phyloP scores from a whole-genome alignment of 2,329 filamentous ascomycete species.

The Graphilbum fragrans region DNA sequence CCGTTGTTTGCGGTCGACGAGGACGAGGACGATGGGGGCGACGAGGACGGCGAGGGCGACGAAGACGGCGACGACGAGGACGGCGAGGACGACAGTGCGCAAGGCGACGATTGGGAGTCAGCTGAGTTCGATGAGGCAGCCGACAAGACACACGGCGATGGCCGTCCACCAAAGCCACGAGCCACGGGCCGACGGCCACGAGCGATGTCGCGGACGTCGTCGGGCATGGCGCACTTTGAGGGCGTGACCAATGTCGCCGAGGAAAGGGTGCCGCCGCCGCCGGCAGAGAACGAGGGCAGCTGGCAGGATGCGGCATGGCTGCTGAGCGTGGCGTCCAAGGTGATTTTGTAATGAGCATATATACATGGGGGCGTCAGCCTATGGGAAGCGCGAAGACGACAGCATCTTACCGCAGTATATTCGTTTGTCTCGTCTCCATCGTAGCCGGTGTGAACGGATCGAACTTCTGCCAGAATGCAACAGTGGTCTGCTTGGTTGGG shows the following conservation, averaged over 20 bases:
- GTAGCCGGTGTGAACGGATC: too few relatives aligned
- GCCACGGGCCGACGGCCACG: background rate
- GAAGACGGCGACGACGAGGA: constrained; percentile 23
- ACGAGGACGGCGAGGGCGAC: constrained; percentile 21
- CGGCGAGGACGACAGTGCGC: constrained; percentile 16
- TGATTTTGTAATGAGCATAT: constrained; percentile 33
- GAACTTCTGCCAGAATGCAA: too few relatives aligned
- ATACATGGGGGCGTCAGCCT: too few relatives aligned
- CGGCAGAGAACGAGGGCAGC: constrained; percentile 42
- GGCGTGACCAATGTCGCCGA: constrained; percentile 27
- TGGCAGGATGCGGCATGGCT: constrained; percentile 61
- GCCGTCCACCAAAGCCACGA: constrained; percentile 17
- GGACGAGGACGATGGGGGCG: constrained; percentile 38
- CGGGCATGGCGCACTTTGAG: constrained; percentile 18
- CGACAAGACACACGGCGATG: constrained; percentile 10
- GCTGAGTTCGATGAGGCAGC: too few relatives aligned
- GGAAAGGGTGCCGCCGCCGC: constrained; percentile 33
- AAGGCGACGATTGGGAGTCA: constrained; percentile 8
- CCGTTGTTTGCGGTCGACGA: constrained; percentile 51
- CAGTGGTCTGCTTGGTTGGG: too few relatives aligned
- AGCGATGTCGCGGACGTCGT: background rate
- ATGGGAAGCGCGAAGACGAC: too few relatives aligned
- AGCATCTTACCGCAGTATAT: too few relatives aligned
- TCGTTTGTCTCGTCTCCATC: too few relatives aligned
- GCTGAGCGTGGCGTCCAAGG: constrained; percentile 50